Conservation (phyloP, 169 alveolate genomes). For the Eimeria tenella region DNA sequence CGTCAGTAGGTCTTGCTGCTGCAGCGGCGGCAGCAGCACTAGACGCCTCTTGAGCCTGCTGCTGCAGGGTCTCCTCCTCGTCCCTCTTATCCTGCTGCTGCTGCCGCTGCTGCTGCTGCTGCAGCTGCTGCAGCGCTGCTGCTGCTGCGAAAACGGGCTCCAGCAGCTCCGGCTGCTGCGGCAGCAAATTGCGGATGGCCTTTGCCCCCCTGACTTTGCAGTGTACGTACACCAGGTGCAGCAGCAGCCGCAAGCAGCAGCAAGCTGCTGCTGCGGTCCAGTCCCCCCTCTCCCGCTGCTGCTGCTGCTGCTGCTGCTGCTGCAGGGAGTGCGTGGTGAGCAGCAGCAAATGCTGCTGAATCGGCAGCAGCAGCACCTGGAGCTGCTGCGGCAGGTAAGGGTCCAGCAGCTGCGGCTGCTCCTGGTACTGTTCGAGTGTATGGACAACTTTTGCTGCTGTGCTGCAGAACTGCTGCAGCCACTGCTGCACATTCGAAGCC, state of each 20-base stretch:
- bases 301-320: not conserved
- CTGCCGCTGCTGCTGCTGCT: constrained; percentile 36
- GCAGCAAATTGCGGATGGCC: constrained; percentile 22
- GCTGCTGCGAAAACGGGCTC: constrained; percentile 33
- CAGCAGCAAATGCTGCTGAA: constrained; percentile 4
- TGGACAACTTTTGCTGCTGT: constrained; percentile 28
- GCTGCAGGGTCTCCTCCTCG: not conserved
- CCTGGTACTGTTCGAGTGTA: constrained; percentile 44
- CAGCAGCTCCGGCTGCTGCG: constrained; percentile 73
- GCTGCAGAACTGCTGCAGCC: constrained; percentile 52
- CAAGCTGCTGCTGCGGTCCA: constrained; percentile 27
- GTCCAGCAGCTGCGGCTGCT: constrained; percentile 56
- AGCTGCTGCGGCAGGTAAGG: constrained; percentile 27
- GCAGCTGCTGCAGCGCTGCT: constrained; percentile 35
- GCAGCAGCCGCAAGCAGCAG: constrained; percentile 61
- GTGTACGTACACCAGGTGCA: constrained; percentile 49
- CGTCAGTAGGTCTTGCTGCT: not conserved
- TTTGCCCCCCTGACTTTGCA: constrained; percentile 44
- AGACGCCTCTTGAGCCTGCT: not conserved
- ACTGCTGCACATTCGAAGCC: not conserved
- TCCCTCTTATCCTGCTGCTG: not conserved
- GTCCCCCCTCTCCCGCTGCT: not conserved
- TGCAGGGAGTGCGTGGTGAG: constrained; percentile 16
- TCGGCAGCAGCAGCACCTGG: not conserved
- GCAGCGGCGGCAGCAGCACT: not conserved